Percentiles rank a stretch among this genome's conserved stretches.
These are phyloP conservation scores for Zasmidium cellare DNA, from an alignment of 2,329 filamentous ascomycete genomes.

Conservation along the genomic window DNA sequence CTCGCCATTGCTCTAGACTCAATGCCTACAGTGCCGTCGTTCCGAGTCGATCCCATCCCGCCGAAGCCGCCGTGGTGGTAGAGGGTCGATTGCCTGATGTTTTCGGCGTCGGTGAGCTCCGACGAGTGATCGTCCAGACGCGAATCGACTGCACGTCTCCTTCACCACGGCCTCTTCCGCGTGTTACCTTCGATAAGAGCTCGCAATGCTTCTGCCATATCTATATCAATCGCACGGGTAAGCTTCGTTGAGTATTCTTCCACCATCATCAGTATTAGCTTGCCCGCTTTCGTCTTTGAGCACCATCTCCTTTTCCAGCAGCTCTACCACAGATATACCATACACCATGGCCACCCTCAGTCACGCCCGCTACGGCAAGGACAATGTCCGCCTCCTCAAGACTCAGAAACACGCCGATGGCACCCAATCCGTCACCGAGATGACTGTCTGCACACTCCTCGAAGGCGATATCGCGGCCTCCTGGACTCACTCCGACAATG, in stretches of 20 bases:
- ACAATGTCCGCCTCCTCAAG: constrained; percentile 98
- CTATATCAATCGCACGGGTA: not conserved
- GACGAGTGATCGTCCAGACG: not conserved
- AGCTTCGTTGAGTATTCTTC: not conserved
- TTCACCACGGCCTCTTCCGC: not conserved
- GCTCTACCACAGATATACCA: not conserved
- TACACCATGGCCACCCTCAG: constrained; percentile 48
- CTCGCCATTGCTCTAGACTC: not conserved
- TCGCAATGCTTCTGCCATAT: not conserved
- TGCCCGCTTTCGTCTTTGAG: not conserved
- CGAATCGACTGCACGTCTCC: constrained; percentile 5
- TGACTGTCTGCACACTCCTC: constrained; percentile 89
- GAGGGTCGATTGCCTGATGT: not conserved
- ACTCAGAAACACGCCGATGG: constrained; percentile 79
- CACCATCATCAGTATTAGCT: constrained; percentile 1
- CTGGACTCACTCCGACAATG: constrained; percentile 93
- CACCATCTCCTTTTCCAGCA: constrained; percentile 1
- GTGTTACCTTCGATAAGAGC: not conserved
- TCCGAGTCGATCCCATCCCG: not conserved
- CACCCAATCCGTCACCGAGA: constrained; percentile 84
- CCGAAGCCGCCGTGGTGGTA: not conserved
- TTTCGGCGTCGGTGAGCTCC: constrained; percentile 1
- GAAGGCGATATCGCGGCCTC: constrained; percentile 88
- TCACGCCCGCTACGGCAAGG: constrained; percentile 81
- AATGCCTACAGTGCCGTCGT: not conserved